Percentiles rank a stretch among this genome's conserved stretches.
These are phyloP conservation scores for Cyberlindnera meyerae DNA, from an alignment of 805 yeast species.

Conservation along the genomic window DNA sequence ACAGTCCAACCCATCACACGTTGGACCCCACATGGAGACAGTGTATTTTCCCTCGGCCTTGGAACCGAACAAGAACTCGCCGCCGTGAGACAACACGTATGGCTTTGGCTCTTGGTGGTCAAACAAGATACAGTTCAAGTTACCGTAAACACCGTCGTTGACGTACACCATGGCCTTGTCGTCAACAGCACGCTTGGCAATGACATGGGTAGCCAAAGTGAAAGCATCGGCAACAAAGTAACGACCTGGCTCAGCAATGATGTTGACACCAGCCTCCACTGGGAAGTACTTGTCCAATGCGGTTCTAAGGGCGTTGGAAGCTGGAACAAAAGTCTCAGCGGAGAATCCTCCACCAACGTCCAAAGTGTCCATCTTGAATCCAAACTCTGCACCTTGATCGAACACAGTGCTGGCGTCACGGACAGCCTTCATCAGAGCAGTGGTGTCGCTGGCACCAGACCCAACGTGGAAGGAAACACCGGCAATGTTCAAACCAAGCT, in stretches of 20 bases:
- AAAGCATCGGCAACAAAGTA: conserved; percentile 82
- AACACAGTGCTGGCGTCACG: conserved; percentile 66
- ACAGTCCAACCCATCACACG: conserved; percentile 95
- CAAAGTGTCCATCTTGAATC: conserved; percentile 47
- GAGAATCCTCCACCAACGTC: conserved; percentile 96
- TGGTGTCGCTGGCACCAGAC: conserved; percentile 78
- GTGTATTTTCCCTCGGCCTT: conserved; percentile 23
- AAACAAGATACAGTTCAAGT: conserved; percentile 86
- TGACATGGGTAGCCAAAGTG: conserved; percentile 76
- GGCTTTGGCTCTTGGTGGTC: conserved; percentile 86
- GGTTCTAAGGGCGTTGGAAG: conserved; percentile 51
- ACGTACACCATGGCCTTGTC: conserved; percentile 69
- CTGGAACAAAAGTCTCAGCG: conserved; percentile 51
- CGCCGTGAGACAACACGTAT: conserved; percentile 53
- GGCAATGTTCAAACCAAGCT: conserved; percentile 55
- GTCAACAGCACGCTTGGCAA: conserved; percentile 65
- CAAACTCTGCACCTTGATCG: conserved; percentile 46
- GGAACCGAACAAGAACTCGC: conserved; percentile 39
- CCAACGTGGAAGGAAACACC: conserved; percentile 98
- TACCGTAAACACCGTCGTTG: conserved; percentile 95
- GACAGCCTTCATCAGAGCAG: conserved; percentile 65
- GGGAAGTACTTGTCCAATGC: conserved; percentile 63
- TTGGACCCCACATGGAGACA: conserved; percentile 95
- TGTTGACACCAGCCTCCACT: conserved; percentile 29
- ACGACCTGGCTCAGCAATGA: conserved; percentile 94